Conservation (phyloP, 2,329 filamentous ascomycete genomes). For the Claviceps pazoutovae region DNA sequence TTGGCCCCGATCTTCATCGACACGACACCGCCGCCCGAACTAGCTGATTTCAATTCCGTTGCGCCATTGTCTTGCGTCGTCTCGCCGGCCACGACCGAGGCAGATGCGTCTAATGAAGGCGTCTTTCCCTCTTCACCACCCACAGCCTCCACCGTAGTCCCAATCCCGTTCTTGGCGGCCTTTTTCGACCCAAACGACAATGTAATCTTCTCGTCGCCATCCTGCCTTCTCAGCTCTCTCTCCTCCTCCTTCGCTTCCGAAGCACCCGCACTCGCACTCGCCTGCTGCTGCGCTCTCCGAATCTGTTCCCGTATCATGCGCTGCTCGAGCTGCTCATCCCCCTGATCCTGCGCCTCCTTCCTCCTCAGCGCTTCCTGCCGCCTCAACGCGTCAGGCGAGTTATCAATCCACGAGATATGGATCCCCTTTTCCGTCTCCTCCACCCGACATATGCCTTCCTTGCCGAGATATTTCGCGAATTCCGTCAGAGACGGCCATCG, state of each 20-base stretch:
- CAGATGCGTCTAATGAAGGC: constrained; percentile 10
- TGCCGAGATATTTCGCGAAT: constrained; percentile 73
- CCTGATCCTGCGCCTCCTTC: constrained; percentile 77
- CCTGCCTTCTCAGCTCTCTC: constrained; percentile 42
- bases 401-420: constrained; percentile 82
- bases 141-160: neutral
- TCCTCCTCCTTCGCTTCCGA: constrained; percentile 27
- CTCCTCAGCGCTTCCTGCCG: constrained; percentile 67
- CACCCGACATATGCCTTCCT: constrained; percentile 77
- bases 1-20: constrained; percentile 53
- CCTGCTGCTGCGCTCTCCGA: constrained; percentile 51
- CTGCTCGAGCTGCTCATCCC: constrained; percentile 82
- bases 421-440: constrained; percentile 81
- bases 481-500: constrained; percentile 80
- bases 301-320: constrained; percentile 75
- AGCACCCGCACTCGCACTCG: constrained; percentile 24
- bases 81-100: constrained; percentile 7
- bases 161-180: constrained; percentile 10
- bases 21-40: constrained; percentile 30
- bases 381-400: constrained; percentile 70
- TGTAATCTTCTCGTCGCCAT: constrained; percentile 59
- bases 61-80: constrained; percentile 6
- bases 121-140: constrained; percentile 6
- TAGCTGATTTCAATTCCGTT: constrained; percentile 18
- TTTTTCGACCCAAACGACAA: constrained; percentile 46